Conservation (phyloP, 495 filamentous ascomycete species). For the Penicillium canariense region DNA sequence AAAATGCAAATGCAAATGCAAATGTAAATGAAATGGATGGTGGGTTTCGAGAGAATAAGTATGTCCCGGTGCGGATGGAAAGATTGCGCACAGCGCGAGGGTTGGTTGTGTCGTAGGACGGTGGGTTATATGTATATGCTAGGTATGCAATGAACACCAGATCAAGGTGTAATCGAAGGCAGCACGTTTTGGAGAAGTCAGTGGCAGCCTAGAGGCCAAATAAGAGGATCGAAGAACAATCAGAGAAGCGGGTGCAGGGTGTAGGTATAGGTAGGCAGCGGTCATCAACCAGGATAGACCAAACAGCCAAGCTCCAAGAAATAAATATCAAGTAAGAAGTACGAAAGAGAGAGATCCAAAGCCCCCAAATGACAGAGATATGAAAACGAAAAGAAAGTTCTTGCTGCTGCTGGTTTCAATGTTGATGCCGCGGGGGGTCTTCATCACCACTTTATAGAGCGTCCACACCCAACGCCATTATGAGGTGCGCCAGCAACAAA, state of each 20-base stretch:
- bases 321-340: slow-evolving; percentile 8
- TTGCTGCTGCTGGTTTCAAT: neutral
- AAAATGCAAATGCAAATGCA: slow-evolving; percentile 16
- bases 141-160: neutral
- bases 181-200: neutral
- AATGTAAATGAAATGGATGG: neutral
- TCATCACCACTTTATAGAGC: slow-evolving; percentile 23
- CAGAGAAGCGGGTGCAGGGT: neutral
- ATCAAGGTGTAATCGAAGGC: neutral
- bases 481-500: neutral
- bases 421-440: too few species aligned
- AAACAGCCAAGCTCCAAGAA: slow-evolving; percentile 5
- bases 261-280: neutral
- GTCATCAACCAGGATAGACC: slow-evolving; percentile 10
- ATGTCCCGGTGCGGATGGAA: neutral
- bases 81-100: neutral
- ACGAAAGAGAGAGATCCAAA: too few species aligned
- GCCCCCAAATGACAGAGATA: too few species aligned
- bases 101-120: neutral
- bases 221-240: slow-evolving; percentile 13
- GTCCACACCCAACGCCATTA: neutral
- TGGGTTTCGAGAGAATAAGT: neutral
- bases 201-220: slow-evolving; percentile 1
- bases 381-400: neutral
- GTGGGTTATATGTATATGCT: neutral